Evolutionary conservation across 1,139 yeast species (phyloP), one percentile per base, ranked within the genome.

Genomic region (Geotrichum citri-aurantii): DNA sequence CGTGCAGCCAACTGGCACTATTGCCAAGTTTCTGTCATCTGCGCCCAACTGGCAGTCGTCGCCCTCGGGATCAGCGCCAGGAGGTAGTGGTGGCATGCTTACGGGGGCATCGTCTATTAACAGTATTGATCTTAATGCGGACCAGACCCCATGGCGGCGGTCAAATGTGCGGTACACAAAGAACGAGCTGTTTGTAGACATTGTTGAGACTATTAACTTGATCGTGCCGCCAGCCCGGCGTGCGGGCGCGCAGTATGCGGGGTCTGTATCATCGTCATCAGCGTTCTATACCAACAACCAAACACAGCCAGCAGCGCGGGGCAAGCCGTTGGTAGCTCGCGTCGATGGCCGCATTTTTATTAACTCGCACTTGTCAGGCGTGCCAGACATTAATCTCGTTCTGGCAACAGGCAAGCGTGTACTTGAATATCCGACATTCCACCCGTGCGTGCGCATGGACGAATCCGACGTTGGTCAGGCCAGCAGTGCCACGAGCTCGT

Each of bases 111-210:
- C 46, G 21, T 53, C 33, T 8, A 7, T 58, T 61, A 29, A 55
- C 60, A 40, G 52, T 53, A 24, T 42, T 57, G 48, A 23, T 14
- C 44, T 49, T 11, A 42, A 42, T 3, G 49, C 29, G 19, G 26
- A 61, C 23, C 73, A 72, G 4, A 79, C 80, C 11, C 93, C 95
- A 1, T 90, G 97, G 97, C 79, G 96, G 66, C 75, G 84, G 54
- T 72, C 84, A 6, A 80, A 82, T 61, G 85, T 86, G 12, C 79
- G 80, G 60, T 82, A 87, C 70, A 79, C 88, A 5, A 85, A 83
- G 64, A 88, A 90, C 69, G 97, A 91, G 71, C 79, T 91, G 73
- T 88, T 84, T 70, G 86, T 91, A 10, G 97, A 91, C 71, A 71
- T 91, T 4, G 74, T 78, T 5, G 97, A 90, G 69, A 75, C 79